Evolutionary conservation across 306 rosid genomes (phyloP).

Genomic region (Pachyrhizus erosus): DNA sequence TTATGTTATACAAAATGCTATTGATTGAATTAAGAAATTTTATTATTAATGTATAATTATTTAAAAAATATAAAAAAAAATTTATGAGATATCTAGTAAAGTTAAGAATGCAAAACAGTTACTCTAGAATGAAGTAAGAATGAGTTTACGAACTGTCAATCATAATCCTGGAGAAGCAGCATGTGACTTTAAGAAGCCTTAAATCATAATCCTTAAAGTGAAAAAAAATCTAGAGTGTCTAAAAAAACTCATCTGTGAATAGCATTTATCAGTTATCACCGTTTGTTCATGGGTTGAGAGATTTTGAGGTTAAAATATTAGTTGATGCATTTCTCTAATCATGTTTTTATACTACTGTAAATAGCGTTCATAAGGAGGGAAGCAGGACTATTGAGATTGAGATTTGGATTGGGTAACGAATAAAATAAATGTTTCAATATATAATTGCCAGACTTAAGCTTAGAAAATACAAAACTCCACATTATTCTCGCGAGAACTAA

Average conservation of each 20-base stretch:
- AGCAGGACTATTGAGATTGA: neutral
- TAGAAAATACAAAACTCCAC: neutral
- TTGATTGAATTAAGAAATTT: too few species aligned
- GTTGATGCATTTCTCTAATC: neutral
- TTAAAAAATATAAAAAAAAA: too few species aligned
- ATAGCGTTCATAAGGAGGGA: neutral
- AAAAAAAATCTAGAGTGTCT: neutral
- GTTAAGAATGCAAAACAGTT: too few species aligned
- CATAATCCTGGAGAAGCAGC: too few species aligned
- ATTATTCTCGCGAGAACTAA: neutral
- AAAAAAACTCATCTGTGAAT: neutral
- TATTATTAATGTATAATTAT: too few species aligned
- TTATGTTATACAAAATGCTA: too few species aligned
- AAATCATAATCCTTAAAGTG: neutral
- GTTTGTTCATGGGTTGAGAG: neutral
- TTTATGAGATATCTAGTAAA: too few species aligned
- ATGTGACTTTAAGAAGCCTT: neutral
- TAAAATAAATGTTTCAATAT: constrained; percentile 7
- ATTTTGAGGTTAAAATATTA: neutral
- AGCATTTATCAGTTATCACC: neutral
- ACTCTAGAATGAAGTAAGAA: too few species aligned
- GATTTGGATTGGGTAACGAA: neutral
- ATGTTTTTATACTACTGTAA: neutral
- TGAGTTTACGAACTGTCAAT: too few species aligned
- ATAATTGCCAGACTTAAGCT: constrained; percentile 7